Evolutionary conservation across 805 yeast genomes (phyloP), one percentile per base, ranked within the genome.

Genomic region (Metschnikowia gelsemii): DNA sequence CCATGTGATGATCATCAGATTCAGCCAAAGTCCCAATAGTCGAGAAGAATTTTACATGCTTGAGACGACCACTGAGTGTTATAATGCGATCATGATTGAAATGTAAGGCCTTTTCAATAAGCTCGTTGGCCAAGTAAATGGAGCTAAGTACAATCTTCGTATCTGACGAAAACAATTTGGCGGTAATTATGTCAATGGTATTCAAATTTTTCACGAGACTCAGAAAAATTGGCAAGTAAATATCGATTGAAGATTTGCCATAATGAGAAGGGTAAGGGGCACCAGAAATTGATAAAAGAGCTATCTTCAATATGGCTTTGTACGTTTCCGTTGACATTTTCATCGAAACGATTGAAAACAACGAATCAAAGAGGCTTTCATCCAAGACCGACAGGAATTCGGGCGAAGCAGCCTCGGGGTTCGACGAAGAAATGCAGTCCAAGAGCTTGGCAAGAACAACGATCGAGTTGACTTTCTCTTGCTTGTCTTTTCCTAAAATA

Each of bases 391-490:
- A 42, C 17, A 58, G 43, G 44, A 68, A 63, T 5, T 58, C 64
- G 21, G 67, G 61, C 14, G 63, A 59, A 16, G 57, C 56, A 4
- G 78, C 75, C 5, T 74, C 69, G 17, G 64, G 60, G n/a, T 64
- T 60, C 8, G 59, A 50, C 8, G 46, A 25, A 2, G 52, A 40
- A 8, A 67, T 52, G 38, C 66, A 66, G 31, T 77, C 81, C 32
- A 79, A 58, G 20, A 76, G 62, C 47, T 72, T 76, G 23, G 82
- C 76, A 22, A 81, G 58, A 3, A 79, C 78, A 1, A 75, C 73
- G 8, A 80, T 72, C 2, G 78, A 68, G 56, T 75, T 78, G 35
- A 74, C 70, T 47, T 71, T 69, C 43, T 77, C 82, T 35, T 72
- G 70, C 40, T 72, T 73, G 44, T 72, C 76, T 36, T 63, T 62